Conservation (phyloP, 1,284 basidiomycete genomes). For the Irpex sp. region DNA sequence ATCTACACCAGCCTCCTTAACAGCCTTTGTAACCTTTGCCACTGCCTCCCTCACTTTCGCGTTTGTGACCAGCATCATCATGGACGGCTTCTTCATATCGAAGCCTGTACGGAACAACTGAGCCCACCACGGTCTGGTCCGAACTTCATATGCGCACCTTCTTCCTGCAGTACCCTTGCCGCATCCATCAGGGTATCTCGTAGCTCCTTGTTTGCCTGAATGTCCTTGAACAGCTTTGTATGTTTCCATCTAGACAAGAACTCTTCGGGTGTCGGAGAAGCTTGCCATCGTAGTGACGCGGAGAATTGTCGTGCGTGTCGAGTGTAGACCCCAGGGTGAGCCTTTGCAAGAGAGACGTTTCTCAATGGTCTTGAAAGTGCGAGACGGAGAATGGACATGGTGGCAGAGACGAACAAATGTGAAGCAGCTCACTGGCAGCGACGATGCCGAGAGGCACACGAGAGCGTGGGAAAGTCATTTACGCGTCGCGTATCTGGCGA, state of each 20-base stretch:
- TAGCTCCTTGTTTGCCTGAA: constrained; percentile 45
- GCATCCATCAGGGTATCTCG: constrained; percentile 42
- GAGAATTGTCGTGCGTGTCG: constrained; percentile 29
- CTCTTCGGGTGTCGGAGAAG: constrained; percentile 21
- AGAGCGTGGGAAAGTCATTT: constrained; percentile 5
- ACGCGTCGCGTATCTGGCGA: constrained; percentile 6
- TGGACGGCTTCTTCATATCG: constrained; percentile 36
- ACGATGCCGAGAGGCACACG: neutral
- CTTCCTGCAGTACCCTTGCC: constrained; percentile 39
- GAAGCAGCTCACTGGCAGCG: neutral
- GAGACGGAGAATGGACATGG: constrained; percentile 10
- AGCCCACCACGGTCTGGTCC: neutral
- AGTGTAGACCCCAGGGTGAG: constrained; percentile 3
- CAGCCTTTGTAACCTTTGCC: constrained; percentile 38
- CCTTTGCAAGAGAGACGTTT: constrained; percentile 1
- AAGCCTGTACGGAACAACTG: constrained; percentile 39
- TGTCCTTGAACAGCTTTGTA: constrained; percentile 41
- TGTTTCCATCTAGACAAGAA: constrained; percentile 38
- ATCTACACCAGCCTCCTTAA: constrained; percentile 54
- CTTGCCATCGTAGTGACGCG: constrained; percentile 25
- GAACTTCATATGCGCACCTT: constrained; percentile 34
- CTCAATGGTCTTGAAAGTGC: constrained; percentile 7
- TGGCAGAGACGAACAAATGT: neutral
- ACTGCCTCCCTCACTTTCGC: constrained; percentile 44
- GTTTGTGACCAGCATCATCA: constrained; percentile 42